Conservation (phyloP, 768 basidiomycete genomes). For the Mycena rebaudengoi region DNA sequence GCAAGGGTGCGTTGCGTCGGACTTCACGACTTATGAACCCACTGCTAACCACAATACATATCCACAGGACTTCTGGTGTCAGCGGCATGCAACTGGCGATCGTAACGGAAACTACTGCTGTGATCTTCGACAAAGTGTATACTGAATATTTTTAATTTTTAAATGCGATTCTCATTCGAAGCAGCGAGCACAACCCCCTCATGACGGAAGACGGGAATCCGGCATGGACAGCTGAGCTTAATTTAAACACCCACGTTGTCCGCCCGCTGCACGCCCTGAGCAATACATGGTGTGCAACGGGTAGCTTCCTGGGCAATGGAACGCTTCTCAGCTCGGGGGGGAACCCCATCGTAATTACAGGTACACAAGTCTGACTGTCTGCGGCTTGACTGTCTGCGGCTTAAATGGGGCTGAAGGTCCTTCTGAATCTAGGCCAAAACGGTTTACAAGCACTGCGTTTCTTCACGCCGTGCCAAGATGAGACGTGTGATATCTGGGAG, state of each 20-base stretch:
- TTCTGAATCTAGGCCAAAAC: constrained; percentile 8
- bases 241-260: too few species aligned
- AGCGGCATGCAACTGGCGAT: constrained; percentile 20
- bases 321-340: constrained; percentile 40
- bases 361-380: background rate
- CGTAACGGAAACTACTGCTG: constrained; percentile 24
- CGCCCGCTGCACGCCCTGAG: too few species aligned
- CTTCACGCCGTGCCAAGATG: too few species aligned
- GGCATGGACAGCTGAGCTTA: too few species aligned
- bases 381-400: background rate
- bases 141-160: background rate
- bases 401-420: background rate
- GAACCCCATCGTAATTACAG: constrained; percentile 8
- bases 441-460: too few species aligned
- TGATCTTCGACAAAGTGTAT: constrained; percentile 29
- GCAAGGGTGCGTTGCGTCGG: background rate
- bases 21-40: background rate
- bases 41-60: background rate
- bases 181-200: constrained; percentile 46
- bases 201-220: constrained; percentile 45
- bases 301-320: constrained; percentile 49
- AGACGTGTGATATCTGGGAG: too few species aligned
- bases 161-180: background rate
- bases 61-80: too few species aligned
- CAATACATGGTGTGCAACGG: too few species aligned